Evolutionary conservation across 2,329 filamentous ascomycete genomes (phyloP), one percentile per base, ranked within the genome.

Genomic region (Sporothrix globosa): DNA sequence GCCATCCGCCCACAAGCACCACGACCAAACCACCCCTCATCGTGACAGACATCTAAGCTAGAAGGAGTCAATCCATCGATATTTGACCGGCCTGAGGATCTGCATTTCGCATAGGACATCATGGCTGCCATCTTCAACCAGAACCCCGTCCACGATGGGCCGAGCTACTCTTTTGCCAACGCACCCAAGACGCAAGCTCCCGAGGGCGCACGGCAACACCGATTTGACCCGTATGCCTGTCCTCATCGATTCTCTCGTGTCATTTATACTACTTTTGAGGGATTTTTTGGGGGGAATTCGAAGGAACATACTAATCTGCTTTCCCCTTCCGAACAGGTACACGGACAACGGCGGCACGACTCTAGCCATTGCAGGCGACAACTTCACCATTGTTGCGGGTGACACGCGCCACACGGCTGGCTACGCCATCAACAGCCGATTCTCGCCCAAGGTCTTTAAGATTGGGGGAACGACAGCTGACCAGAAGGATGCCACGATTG

Each of bases 341-440:
- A 96, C 96, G 75, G 95, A 99, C 85, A 99, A 99, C 80, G 96
- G 96, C 76, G 96, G 96, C 76, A 97, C 93, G 72, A 98, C 96
- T 69, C 88, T 99, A 70, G 96, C 93, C 78, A 98, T 99, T 81
- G 91, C 93, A 52, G 96, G 96, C 76, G 89, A 90, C 79, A 92
- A 96, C 84, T 99, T 98, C 85, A 89, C 93, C 79, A 96, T 99
- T 83, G 89, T 99, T 80, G 96, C 96, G 58, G 96, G 96, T 82
- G 96, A 99, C 84, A 99, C 96, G 76, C 92, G 96, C 80, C 92
- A 93, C 78, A 97, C 94, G 70, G 91, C 92, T 74, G 96, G 96
- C 79, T 99, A 97, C 89, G 97, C 91, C 86, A 99, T 99, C 90
- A 97, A 99, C 88, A 94, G 94, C 72, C 92, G 96, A 77, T 95